A percentile compares a stretch with the other conserved stretches of the same genome.
Conservation (phyloP, 441 rosid genomes). For the Erysimum pusillum region DNA sequence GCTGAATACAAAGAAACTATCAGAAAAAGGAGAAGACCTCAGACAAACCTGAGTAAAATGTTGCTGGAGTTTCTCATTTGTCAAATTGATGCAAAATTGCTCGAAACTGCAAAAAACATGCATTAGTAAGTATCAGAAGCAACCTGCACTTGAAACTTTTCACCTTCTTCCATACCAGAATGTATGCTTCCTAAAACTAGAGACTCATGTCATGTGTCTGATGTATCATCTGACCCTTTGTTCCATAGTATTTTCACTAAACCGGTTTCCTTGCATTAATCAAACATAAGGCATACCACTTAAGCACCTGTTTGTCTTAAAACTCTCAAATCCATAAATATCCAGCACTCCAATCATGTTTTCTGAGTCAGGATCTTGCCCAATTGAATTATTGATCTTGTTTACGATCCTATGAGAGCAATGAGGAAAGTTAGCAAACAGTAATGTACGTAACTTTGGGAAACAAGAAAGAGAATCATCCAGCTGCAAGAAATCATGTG, state of each 20-base stretch:
- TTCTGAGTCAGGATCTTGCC: slow-evolving; percentile 84
- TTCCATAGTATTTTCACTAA: slow-evolving; percentile 14
- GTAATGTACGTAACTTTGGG: slow-evolving; percentile 16
- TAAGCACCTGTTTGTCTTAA: slow-evolving; percentile 93
- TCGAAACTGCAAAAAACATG: slow-evolving; percentile 59
- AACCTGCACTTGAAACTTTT: slow-evolving; percentile 16
- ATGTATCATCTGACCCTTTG: slow-evolving; percentile 26
- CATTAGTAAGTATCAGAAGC: slow-evolving; percentile 38
- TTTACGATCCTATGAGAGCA: slow-evolving; percentile 74
- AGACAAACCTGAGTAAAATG: slow-evolving; percentile 87
- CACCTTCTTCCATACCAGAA: slow-evolving; percentile 28
- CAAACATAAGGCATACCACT: slow-evolving; percentile 53
- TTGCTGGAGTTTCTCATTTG: slow-evolving; percentile 92
- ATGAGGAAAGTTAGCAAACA: slow-evolving; percentile 15
- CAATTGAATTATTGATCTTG: slow-evolving; percentile 81
- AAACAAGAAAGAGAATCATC: slow-evolving; percentile 25
- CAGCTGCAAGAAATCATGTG: slow-evolving; percentile 16
- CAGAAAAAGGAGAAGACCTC: slow-evolving; percentile 35
- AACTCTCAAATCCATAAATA: slow-evolving; percentile 95
- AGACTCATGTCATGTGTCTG: slow-evolving; percentile 26
- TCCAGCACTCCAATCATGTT: slow-evolving; percentile 90
- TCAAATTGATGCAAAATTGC: slow-evolving; percentile 93
- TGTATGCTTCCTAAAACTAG: slow-evolving; percentile 28
- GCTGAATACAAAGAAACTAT: slow-evolving; percentile 23
- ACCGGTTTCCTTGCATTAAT: slow-evolving; percentile 41